Base-by-base conservation (phyloP, 768 basidiomycete genomes). In the Hemileccinum impolitum region DNA sequence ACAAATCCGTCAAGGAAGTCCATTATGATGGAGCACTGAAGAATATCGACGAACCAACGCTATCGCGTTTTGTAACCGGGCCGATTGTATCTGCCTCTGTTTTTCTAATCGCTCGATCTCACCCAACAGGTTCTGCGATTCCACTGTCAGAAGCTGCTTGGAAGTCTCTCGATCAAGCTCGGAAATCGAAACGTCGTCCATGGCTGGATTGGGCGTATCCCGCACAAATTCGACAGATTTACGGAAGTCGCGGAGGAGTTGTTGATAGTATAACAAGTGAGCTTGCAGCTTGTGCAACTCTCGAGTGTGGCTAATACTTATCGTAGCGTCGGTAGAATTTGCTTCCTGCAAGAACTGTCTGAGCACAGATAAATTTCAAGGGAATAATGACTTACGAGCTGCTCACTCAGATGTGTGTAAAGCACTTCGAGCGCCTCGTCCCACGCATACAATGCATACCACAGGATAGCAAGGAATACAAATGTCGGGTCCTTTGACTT, bases 371-470 rank as follows among this genome's bases (percentile, higher is more conserved):
- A 17, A 41, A 43, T 1, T 10, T 37, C 8, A 6, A 26, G 8
- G n/a, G 11, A 43, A 40, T 3, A n/a, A 5, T 4, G 6, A 4
- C 61, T 40, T 58, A 81, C 79, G 63, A 84, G 64, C 48, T 37
- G 25, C 35, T 52, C 68, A 48, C 72, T 76, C 19, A 83, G 72
- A 55, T 83, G 77, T 9, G 55, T 52, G 48, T 80, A 81, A 32
- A 83, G 56, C 11, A 66, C 62, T 55, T 81, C 80, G 21, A 82
- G 67, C 0, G 78, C 65, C 59, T 84, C 79, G 43, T 83, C 82
- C 80, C 82, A 83, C 1, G 79, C 74, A 56, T 83, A 83, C 23
- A 82, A 56, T 1, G 79, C 74, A 47, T 81, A 80, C 82, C 81
- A 83, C 19, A 83, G 60, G 8, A 76, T 62, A 39, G 75, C 68